phyloP scores from a whole-genome alignment of 1,284 basidiomycete genomes.

The Mycosarcoma maydis region DNA sequence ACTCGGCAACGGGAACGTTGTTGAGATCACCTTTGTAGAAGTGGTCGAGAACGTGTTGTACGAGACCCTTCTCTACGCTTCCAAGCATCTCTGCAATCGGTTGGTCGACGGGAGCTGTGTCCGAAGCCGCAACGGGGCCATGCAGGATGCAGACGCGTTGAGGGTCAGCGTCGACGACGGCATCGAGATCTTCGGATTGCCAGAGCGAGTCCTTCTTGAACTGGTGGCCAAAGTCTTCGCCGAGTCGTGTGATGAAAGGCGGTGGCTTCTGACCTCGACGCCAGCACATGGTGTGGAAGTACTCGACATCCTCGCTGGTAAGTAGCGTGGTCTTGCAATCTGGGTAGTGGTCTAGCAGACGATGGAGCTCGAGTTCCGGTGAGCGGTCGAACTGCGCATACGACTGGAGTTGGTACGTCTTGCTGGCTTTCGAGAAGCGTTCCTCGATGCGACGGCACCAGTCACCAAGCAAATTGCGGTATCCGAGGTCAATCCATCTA shows the following conservation, averaged over 20 bases:
- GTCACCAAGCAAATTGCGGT: slow-evolving; percentile 91
- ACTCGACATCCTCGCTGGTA: slow-evolving; percentile 92
- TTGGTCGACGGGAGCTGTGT: slow-evolving; percentile 86
- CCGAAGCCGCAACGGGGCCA: slow-evolving; percentile 89
- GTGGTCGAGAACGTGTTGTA: slow-evolving; percentile 80
- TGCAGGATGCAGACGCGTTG: slow-evolving; percentile 97
- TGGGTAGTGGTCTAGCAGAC: slow-evolving; percentile 81
- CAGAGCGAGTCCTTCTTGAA: slow-evolving; percentile 86
- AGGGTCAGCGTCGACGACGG: slow-evolving; percentile 90
- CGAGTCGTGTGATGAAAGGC: slow-evolving; percentile 95
- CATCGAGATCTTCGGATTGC: slow-evolving; percentile 97
- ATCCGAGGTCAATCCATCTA: slow-evolving; percentile 84
- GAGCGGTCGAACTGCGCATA: slow-evolving; percentile 81
- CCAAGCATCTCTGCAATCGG: slow-evolving; percentile 91
- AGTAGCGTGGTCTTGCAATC: slow-evolving; percentile 84
- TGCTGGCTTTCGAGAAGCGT: slow-evolving; percentile 71
- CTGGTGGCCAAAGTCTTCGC: slow-evolving; percentile 81
- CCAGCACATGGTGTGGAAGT: slow-evolving; percentile 92
- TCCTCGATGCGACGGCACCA: slow-evolving; percentile 93
- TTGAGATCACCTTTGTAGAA: slow-evolving; percentile 81
- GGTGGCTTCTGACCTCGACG: slow-evolving; percentile 96
- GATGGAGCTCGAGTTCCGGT: slow-evolving; percentile 70
- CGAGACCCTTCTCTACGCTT: slow-evolving; percentile 81
- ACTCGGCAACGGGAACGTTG: slow-evolving; percentile 84
- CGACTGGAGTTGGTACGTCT: slow-evolving; percentile 73